These are phyloP conservation scores for Fusarium sp. DNA, from an alignment of 2,329 filamentous ascomycete species.

Conservation along the genomic window DNA sequence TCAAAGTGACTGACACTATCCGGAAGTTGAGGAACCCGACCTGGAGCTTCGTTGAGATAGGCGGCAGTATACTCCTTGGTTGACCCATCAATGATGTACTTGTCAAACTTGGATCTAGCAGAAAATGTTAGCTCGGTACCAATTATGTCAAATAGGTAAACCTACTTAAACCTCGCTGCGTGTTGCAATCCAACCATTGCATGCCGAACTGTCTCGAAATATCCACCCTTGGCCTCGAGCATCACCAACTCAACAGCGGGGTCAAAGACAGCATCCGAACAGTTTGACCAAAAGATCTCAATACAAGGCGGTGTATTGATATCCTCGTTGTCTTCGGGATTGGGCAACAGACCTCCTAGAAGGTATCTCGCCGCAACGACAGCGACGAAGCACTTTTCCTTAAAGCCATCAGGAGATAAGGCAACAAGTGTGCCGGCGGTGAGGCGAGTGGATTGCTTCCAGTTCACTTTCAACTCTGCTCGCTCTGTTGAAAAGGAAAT, in stretches of 20 bases:
- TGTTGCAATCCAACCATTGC: constrained; percentile 77
- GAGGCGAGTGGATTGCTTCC: constrained; percentile 65
- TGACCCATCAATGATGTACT: constrained; percentile 67
- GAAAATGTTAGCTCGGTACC: not conserved
- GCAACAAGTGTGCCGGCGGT: constrained; percentile 64
- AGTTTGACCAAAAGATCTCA: constrained; percentile 76
- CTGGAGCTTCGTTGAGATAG: constrained; percentile 43
- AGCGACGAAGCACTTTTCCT: constrained; percentile 73
- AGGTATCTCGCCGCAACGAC: constrained; percentile 77
- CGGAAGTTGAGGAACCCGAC: constrained; percentile 6
- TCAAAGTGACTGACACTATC: constrained; percentile 64
- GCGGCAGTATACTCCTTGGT: constrained; percentile 45
- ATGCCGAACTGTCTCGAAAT: constrained; percentile 81
- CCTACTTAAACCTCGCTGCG: constrained; percentile 64
- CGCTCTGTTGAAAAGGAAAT: constrained; percentile 77
- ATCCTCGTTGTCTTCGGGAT: constrained; percentile 45
- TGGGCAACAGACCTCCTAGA: constrained; percentile 67
- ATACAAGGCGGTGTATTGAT: constrained; percentile 69
- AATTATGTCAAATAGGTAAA: constrained; percentile 41
- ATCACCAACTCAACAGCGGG: constrained; percentile 77
- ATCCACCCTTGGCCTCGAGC: constrained; percentile 78
- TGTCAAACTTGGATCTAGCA: constrained; percentile 67
- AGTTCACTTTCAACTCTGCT: constrained; percentile 73
- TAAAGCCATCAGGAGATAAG: constrained; percentile 71
- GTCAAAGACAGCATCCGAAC: constrained; percentile 72